These are phyloP conservation scores for Aspergillus sclerotioniger DNA, from an alignment of 495 filamentous ascomycete species.

Conservation along the genomic window DNA sequence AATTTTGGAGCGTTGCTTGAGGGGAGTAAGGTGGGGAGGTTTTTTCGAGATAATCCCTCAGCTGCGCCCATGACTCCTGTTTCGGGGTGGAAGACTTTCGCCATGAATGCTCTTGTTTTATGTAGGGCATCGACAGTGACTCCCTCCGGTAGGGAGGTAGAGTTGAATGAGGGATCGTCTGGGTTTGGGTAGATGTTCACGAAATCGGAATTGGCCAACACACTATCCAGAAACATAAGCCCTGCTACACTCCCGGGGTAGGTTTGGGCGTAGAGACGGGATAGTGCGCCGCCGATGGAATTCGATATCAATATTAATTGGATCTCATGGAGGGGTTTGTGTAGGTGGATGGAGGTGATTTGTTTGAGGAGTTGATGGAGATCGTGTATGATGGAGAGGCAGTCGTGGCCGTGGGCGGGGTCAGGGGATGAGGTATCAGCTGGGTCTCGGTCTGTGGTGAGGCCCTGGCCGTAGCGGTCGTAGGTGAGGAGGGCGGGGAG, in stretches of 20 bases:
- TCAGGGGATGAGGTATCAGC: neutral
- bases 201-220: constrained; percentile 58
- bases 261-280: neutral
- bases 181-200: constrained; percentile 54
- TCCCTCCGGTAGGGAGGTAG: constrained; percentile 46
- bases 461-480: constrained; percentile 2
- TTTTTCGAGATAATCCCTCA: constrained; percentile 54
- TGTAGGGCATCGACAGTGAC: constrained; percentile 45
- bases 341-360: neutral
- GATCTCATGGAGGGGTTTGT: neutral
- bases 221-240: constrained; percentile 47
- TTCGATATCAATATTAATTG: neutral
- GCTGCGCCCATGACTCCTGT: constrained; percentile 39
- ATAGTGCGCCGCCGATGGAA: constrained; percentile 1
- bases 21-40: constrained; percentile 48
- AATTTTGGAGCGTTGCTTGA: constrained; percentile 46
- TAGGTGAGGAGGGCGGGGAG: constrained; percentile 3
- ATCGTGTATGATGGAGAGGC: neutral
- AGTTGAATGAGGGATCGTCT: too few species aligned
- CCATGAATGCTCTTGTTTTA: constrained; percentile 40
- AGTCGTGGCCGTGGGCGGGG: constrained; percentile 5
- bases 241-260: constrained; percentile 6
- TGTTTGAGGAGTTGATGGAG: constrained; percentile 5
- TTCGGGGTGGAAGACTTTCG: constrained; percentile 47
- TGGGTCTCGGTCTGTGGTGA: constrained; percentile 3